Evolutionary conservation across 2,329 filamentous ascomycete species (phyloP).

Genomic region (Xylaria hypoxylon): DNA sequence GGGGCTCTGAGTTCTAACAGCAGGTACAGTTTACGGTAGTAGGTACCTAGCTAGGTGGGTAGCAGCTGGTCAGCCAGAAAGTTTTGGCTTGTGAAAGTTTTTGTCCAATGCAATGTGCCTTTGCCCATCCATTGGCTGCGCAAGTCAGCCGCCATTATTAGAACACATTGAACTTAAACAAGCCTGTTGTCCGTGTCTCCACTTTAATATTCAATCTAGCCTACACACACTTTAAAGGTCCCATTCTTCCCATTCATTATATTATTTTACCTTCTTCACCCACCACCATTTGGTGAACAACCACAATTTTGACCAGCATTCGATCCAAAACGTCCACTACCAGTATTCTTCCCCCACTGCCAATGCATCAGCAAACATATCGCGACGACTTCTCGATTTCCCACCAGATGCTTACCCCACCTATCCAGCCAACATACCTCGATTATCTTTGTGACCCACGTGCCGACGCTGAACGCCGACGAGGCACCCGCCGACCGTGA

Average conservation of each 20-base stretch:
- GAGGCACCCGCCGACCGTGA: conserved; percentile 62
- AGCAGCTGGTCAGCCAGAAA: conserved; percentile 3
- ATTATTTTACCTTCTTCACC: conserved; percentile 32
- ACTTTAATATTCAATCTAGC: conserved; percentile 29
- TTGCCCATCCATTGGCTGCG: not conserved
- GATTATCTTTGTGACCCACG: conserved; percentile 64
- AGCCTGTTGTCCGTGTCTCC: conserved; percentile 7
- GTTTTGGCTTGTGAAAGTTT: conserved; percentile 30
- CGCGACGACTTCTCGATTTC: conserved; percentile 59
- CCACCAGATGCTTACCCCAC: conserved; percentile 69
- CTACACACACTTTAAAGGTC: conserved; percentile 27
- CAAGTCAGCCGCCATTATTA: conserved; percentile 25
- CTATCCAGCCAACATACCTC: conserved; percentile 61
- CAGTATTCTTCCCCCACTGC: conserved; percentile 45
- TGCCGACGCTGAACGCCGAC: conserved; percentile 70
- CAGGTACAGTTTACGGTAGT: conserved; percentile 6
- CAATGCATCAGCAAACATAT: conserved; percentile 68
- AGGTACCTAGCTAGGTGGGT: conserved; percentile 19
- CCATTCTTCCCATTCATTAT: conserved; percentile 17
- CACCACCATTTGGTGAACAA: conserved; percentile 42
- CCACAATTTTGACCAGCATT: conserved; percentile 27
- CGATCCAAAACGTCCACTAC: conserved; percentile 26
- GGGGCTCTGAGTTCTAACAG: conserved; percentile 2
- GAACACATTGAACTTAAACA: conserved; percentile 8
- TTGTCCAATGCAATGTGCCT: not conserved